Evolutionary conservation across 2,329 filamentous ascomycete genomes (phyloP).

Genomic region (Scedosporium boydii): DNA sequence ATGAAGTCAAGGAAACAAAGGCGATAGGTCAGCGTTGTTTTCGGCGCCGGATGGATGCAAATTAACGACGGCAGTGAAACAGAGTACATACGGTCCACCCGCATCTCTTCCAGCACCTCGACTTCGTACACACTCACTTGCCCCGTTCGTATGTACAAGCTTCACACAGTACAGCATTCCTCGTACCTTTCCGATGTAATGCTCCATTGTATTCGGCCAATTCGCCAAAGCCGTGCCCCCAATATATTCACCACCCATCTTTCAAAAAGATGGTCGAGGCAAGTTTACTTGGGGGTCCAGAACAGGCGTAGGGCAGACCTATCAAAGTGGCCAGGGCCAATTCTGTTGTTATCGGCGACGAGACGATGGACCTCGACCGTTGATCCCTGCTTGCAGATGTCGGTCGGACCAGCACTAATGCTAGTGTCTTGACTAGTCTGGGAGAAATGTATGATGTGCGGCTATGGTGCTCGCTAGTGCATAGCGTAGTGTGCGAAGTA

Average conservation of each 20-base stretch:
- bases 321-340: not conserved
- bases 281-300: not conserved
- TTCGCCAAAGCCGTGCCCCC: not conserved
- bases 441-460: conserved; percentile 1
- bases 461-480: not conserved
- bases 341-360: no score
- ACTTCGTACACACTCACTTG: not conserved
- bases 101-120: not conserved
- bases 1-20: not conserved
- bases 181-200: not conserved
- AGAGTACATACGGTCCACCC: not conserved
- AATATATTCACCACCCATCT: not conserved
- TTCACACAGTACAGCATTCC: not conserved
- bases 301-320: not conserved
- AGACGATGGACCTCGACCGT: not conserved
- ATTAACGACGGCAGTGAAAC: not conserved
- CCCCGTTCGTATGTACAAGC: not conserved
- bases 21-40: not conserved
- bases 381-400: not conserved
- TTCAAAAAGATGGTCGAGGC: not conserved
- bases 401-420: not conserved
- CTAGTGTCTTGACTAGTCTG: not conserved
- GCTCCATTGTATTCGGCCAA: not conserved
- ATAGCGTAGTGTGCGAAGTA: not conserved
- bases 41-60: not conserved